A percentile compares a stretch with the other conserved stretches of the same genome.
Evolutionary conservation across 2,329 filamentous ascomycete genomes (phyloP).

Genomic region (Epichloe sibirici): DNA sequence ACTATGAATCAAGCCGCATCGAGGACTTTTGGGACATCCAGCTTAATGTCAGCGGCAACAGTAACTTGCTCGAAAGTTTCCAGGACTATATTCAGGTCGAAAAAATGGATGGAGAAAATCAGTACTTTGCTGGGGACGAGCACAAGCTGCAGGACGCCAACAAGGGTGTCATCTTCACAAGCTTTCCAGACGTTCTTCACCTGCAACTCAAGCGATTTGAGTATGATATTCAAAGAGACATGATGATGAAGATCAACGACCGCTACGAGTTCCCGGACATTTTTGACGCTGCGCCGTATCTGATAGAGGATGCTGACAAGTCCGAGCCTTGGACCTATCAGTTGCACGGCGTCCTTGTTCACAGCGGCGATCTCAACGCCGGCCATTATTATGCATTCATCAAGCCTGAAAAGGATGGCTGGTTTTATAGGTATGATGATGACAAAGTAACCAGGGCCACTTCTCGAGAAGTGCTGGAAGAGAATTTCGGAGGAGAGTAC

Average conservation of each 20-base stretch:
- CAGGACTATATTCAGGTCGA: conserved; percentile 93
- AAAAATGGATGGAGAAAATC: conserved; percentile 95
- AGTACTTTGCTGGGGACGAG: conserved; percentile 85
- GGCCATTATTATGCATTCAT: conserved; percentile 98
- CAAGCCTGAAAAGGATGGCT: conserved; percentile 82
- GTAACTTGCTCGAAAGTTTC: conserved; percentile 87
- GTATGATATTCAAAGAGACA: conserved; percentile 90
- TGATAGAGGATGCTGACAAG: conserved; percentile 73
- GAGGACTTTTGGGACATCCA: conserved; percentile 99
- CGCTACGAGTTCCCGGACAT: conserved; percentile 79
- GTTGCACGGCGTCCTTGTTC: conserved; percentile 87
- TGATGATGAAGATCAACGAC: conserved; percentile 98
- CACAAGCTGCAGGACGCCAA: conserved; percentile 90
- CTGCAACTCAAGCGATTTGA: conserved; percentile 95
- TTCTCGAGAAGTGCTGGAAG: conserved; percentile 80
- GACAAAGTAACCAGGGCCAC: conserved; percentile 94
- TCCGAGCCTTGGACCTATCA: conserved; percentile 88
- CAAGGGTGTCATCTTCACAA: conserved; percentile 95
- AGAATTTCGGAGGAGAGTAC: conserved; percentile 92
- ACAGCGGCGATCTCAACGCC: conserved; percentile 92
- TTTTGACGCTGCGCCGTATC: conserved; percentile 76
- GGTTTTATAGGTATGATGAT: conserved; percentile 96
- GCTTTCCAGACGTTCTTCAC: conserved; percentile 87
- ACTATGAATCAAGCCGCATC: conserved; percentile 88
- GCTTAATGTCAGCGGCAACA: conserved; percentile 89